Evolutionary conservation across 768 basidiomycete genomes (phyloP).

Genomic region (Rhizopogon salebrosus): DNA sequence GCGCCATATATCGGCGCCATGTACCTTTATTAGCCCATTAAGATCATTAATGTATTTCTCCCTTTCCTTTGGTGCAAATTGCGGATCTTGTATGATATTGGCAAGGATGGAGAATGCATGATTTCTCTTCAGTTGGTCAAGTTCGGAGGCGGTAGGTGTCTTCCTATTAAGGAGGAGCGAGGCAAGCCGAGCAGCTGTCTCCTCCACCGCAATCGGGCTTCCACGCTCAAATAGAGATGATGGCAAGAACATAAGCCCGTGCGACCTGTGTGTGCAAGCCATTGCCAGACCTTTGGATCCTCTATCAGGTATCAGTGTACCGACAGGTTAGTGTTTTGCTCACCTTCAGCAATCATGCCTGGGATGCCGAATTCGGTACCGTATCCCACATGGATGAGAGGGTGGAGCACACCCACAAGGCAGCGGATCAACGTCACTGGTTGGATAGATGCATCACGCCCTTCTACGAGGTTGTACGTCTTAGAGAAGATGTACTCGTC

Average conservation of each 20-base stretch:
- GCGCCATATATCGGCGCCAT: not conserved
- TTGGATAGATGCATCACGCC: conserved; percentile 16
- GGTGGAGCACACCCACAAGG: conserved; percentile 47
- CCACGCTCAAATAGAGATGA: conserved; percentile 6
- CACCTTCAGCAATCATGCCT: conserved; percentile 62
- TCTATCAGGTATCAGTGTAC: not conserved
- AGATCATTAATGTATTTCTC: conserved; percentile 19
- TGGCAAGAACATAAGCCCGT: conserved; percentile 29
- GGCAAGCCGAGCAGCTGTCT: conserved; percentile 2
- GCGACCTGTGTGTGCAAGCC: conserved; percentile 24
- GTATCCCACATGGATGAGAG: conserved; percentile 58
- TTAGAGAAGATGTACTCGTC: conserved; percentile 28
- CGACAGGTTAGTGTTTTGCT: not conserved
- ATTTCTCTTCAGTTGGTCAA: conserved; percentile 5
- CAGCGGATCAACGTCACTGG: conserved; percentile 54
- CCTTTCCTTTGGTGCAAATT: conserved; percentile 13
- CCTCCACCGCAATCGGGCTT: not conserved
- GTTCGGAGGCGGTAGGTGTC: not conserved
- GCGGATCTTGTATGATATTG: conserved; percentile 44
- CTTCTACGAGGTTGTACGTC: conserved; percentile 17
- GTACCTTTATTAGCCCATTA: not conserved
- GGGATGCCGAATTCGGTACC: conserved; percentile 60
- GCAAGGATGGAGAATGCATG: too few species aligned
- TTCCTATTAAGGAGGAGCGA: conserved; percentile 9
- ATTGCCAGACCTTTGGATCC: conserved; percentile 18